Base-by-base conservation (phyloP, 352 stramenopile genomes). In the Globisporangium carolinianum region DNA sequence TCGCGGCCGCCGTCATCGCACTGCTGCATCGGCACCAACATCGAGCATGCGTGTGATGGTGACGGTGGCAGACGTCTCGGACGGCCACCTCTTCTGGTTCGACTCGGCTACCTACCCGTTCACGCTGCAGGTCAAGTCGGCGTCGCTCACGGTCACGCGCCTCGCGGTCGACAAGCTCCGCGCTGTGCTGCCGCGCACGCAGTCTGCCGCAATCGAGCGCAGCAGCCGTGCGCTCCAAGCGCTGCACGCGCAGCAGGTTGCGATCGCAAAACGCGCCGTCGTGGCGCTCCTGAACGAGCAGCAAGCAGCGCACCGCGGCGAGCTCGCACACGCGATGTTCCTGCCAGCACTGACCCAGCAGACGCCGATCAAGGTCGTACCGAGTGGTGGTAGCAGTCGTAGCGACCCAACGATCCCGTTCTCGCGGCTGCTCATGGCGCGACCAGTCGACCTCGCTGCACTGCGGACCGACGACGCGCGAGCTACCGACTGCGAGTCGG, bases 1-100 rank as follows among this genome's bases (percentile, higher is more conserved):
- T 36, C 42, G 14, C 52, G 41, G 32, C 37, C 42, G 39, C 42
- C 42, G 2, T 46, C 8, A 15, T 17, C 5, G 45, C 45, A 14
- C 8, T 38, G 14, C n/a, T 18, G 14, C 58, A 11, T 0, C 50
- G 17, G 14, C 58, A 11, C 0, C 50, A 32, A 12, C 32, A 46
- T 35, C 47, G 61, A 12, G 18, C 24, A 6, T 77, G 2, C 74
- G 66, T 43, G 61, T 84, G 41, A 48, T 81, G 48, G 72, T 71
- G 37, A 77, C 78, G 4, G 75, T 88, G 45, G 73, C 73, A 10
- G 70, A 88, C 45, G 76, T 86, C 5, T 57, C 43, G n/a, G 60
- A 54, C 5, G 76, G 78, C 1, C 76, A 88, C 47, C 53, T 85
- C 6, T 83, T 86, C 46, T 88, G 73, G 74, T 61, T 86, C 39